These are phyloP conservation scores for Hortiboletus rubellus DNA, from an alignment of 1,284 basidiomycete species.

Conservation along the genomic window DNA sequence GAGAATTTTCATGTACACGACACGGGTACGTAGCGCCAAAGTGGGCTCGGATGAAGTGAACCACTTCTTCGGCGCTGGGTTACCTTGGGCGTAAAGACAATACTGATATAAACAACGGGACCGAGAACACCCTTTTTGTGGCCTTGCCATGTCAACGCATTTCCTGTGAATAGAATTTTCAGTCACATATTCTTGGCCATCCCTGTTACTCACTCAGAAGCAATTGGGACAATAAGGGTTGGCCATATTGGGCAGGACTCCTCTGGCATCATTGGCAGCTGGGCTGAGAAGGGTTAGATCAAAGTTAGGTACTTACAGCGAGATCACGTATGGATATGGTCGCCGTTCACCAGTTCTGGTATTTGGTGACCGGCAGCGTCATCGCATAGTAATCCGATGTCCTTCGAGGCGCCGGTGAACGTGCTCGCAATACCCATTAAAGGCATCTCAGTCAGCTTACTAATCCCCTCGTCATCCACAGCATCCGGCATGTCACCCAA, in stretches of 20 bases:
- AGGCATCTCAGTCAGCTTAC: conserved; percentile 11
- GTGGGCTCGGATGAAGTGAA: conserved; percentile 15
- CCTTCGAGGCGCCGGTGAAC: not conserved
- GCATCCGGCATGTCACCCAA: conserved; percentile 10
- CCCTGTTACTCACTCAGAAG: conserved; percentile 28
- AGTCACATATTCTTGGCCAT: conserved; percentile 27
- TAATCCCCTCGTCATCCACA: conserved; percentile 13
- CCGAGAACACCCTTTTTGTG: conserved; percentile 42
- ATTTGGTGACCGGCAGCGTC: not conserved
- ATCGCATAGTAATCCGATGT: not conserved
- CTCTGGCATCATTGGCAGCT: conserved; percentile 1
- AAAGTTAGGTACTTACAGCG: not conserved
- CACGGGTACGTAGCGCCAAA: conserved; percentile 30
- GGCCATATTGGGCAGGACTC: conserved; percentile 23
- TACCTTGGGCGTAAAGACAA: conserved; percentile 42
- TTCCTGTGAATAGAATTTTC: conserved; percentile 31
- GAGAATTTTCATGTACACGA: conserved; percentile 28
- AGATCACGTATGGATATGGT: not conserved
- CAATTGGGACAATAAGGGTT: conserved; percentile 29
- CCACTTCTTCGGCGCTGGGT: conserved; percentile 23
- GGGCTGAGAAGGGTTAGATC: conserved; percentile 9
- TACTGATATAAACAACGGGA: conserved; percentile 45
- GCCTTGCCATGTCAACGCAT: conserved; percentile 61
- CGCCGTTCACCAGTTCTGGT: not conserved
- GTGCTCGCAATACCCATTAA: not conserved